Percentiles rank a stretch among this genome's conserved stretches.
Conservation (phyloP, 2,329 filamentous ascomycete species). For the Sporothrix euskadiensis region DNA sequence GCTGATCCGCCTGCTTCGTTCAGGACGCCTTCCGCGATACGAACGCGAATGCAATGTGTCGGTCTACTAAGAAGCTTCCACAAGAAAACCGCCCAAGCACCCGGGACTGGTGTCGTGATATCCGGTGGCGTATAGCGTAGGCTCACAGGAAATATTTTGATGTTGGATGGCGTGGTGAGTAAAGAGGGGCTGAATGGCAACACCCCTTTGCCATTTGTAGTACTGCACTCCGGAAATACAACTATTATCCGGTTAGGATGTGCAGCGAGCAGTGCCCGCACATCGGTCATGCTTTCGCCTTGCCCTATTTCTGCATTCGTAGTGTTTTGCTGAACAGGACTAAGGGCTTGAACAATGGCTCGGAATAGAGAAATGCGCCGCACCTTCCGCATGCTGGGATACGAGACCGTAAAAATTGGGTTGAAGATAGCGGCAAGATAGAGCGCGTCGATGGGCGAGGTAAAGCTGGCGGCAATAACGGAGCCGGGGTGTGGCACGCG, state of each 20-base stretch:
- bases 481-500: conserved; percentile 77
- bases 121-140: conserved; percentile 86
- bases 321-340: conserved; percentile 52
- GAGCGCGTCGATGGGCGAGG: conserved; percentile 86
- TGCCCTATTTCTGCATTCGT: conserved; percentile 41
- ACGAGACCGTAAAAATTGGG: conserved; percentile 87
- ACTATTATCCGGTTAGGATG: conserved; percentile 77
- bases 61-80: conserved; percentile 84
- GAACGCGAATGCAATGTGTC: conserved; percentile 85
- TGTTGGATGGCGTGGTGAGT: conserved; percentile 63
- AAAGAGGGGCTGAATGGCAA: conserved; percentile 79
- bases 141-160: conserved; percentile 86
- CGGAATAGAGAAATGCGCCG: conserved; percentile 73
- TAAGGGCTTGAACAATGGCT: conserved; percentile 73
- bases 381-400: conserved; percentile 71
- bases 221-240: conserved; percentile 91
- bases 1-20: conserved; percentile 43
- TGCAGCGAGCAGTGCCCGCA: conserved; percentile 62
- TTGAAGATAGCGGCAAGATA: conserved; percentile 97
- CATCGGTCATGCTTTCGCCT: conserved; percentile 50
- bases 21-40: conserved; percentile 75
- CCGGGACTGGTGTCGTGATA: conserved; percentile 85
- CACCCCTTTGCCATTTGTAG: conserved; percentile 89
- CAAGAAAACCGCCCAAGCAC: conserved; percentile 69
- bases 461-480: conserved; percentile 87